Base-by-base conservation (phyloP, 768 basidiomycete species). In the Antrodiella citrinella region DNA sequence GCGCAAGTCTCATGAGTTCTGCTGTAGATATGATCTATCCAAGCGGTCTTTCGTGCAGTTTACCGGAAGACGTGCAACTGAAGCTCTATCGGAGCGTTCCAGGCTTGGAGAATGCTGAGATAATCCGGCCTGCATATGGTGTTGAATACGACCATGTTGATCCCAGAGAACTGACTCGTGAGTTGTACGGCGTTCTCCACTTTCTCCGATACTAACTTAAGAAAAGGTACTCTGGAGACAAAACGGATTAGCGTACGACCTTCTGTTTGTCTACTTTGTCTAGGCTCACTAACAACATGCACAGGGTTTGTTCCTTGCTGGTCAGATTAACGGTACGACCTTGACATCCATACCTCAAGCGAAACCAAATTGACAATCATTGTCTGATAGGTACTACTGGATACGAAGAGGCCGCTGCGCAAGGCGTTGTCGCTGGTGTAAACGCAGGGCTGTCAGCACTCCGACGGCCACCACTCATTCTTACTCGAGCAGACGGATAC, bases 61-160 rank as follows among this genome's bases (percentile, higher is more conserved):
- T 95, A 57, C 89, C 92, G 0, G 86, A 86, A 63, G 92, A 94
- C 51, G 67, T 87, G 0, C 92, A 95, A 63, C 82, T 88, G 57
- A 64, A 74, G 3, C 81, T 95, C 80, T 79, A 94, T 68, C 81
- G 84, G 11, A 90, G 90, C 0, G 81, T 95, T 35, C 82, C 81
- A 1, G 92, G 92, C 0, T 69, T 95, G 22, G 89, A 93, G 66
- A 82, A 85, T 22, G 92, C 84, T 23, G 78, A 84, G 59, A 86
- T 95, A 75, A 76, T 88, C 3, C 70, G 75, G 56, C 91, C 91
- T 1, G 92, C 90, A 0, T 95, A 94, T 67, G 92, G 92, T 2
- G 90, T 95, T 25, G 91, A 95, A 63, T 95, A 95, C 55, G 92
- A 95, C 60, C 82, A 90, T 59, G 74, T 95, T 10, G 91, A 95